Evolutionary conservation across 208 protist genomes (phyloP).

Genomic region (Borovskyia barvae): DNA sequence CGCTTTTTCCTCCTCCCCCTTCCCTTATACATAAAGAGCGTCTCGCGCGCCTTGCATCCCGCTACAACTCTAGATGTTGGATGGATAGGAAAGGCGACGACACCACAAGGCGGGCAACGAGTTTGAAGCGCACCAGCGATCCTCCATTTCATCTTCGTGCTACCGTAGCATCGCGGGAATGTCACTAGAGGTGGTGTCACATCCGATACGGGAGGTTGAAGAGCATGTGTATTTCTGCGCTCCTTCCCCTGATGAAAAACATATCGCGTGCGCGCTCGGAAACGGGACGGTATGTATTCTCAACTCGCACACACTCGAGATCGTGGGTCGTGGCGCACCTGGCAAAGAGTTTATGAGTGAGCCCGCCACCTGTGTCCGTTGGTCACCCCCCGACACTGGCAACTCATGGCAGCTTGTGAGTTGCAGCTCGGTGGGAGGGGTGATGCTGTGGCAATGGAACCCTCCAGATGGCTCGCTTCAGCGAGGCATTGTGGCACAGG

Average conservation of each 20-base stretch:
- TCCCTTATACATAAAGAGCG: too few relatives aligned
- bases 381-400: slow-evolving; percentile 28
- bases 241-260: slow-evolving; percentile 51
- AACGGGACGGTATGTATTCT: slow-evolving; percentile 56
- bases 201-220: slow-evolving; percentile 18
- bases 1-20: too few relatives aligned
- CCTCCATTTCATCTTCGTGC: not conserved
- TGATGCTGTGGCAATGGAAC: slow-evolving; percentile 72
- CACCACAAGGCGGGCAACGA: too few relatives aligned
- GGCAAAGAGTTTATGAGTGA: slow-evolving; percentile 39
- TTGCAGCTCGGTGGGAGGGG: slow-evolving; percentile 45
- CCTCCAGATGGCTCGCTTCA: slow-evolving; percentile 14
- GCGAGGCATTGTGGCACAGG: slow-evolving; percentile 19
- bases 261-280: slow-evolving; percentile 47
- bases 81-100: too few relatives aligned
- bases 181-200: slow-evolving; percentile 1
- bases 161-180: not conserved
- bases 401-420: slow-evolving; percentile 44
- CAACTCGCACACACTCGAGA: slow-evolving; percentile 24
- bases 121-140: too few relatives aligned
- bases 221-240: slow-evolving; percentile 41
- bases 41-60: too few relatives aligned
- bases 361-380: slow-evolving; percentile 60
- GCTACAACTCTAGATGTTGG: too few relatives aligned
- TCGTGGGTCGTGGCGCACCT: slow-evolving; percentile 12